Conservation (phyloP, 441 rosid genomes). For the Erodium trifolium region DNA sequence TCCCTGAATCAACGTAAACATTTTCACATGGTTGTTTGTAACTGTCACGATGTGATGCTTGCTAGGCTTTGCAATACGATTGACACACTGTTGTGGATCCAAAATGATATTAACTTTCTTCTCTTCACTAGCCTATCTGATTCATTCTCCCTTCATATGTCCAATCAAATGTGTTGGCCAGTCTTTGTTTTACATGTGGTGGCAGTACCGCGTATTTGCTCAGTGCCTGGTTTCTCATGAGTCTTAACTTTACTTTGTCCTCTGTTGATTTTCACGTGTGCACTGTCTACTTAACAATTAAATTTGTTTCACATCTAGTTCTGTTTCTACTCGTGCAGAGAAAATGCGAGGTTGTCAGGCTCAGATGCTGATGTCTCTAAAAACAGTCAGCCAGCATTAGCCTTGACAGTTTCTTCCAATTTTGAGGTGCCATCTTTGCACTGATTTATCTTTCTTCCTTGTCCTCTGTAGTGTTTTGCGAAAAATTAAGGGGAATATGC, state of each 20-base stretch:
- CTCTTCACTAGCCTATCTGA: neutral
- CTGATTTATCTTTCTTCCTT: slow-evolving; percentile 10
- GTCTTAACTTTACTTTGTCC: neutral
- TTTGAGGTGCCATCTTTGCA: slow-evolving; percentile 48
- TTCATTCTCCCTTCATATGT: neutral
- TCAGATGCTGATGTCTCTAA: slow-evolving; percentile 50
- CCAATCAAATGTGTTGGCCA: neutral
- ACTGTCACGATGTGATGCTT: slow-evolving; percentile 10
- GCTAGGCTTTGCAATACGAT: slow-evolving; percentile 5
- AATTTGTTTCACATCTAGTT: slow-evolving; percentile 14
- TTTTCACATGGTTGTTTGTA: slow-evolving; percentile 1
- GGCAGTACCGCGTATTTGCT: neutral
- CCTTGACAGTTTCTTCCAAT: slow-evolving; percentile 66
- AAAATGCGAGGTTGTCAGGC: slow-evolving; percentile 40
- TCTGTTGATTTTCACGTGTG: neutral
- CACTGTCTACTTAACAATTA: slow-evolving; percentile 5
- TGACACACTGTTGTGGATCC: slow-evolving; percentile 9
- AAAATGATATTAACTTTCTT: slow-evolving; percentile 10
- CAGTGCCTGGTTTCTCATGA: neutral
- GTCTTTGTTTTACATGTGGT: neutral
- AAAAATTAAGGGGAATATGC: neutral
- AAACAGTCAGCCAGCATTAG: slow-evolving; percentile 39
- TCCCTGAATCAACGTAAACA: neutral
- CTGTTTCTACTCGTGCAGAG: slow-evolving; percentile 38
- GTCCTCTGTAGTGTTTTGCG: neutral